These are phyloP conservation scores for Epichloe coenophiala DNA, from an alignment of 2,329 filamentous ascomycete species.

Conservation along the genomic window DNA sequence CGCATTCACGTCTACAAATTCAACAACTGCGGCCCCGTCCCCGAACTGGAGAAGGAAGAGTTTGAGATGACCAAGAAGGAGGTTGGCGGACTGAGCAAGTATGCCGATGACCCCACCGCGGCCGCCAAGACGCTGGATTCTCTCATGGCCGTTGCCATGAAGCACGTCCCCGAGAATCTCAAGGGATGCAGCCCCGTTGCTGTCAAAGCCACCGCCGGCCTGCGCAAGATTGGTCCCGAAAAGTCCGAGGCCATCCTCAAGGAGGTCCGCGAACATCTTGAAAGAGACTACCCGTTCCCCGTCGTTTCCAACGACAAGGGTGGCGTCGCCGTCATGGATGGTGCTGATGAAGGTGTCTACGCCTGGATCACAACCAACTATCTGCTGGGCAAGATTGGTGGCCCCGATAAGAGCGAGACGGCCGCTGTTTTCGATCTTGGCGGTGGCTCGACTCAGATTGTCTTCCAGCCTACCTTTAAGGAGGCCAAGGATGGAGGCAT, in stretches of 20 bases:
- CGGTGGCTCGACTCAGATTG: conserved; percentile 94
- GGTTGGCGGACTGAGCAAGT: conserved; percentile 75
- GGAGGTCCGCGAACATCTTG: conserved; percentile 70
- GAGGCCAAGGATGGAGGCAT: conserved; percentile 59
- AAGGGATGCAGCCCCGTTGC: conserved; percentile 87
- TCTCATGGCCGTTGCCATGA: conserved; percentile 75
- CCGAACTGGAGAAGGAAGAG: conserved; percentile 81
- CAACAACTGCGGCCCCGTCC: conserved; percentile 95
- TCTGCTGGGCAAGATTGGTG: conserved; percentile 91
- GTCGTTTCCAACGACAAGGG: conserved; percentile 75
- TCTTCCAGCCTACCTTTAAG: conserved; percentile 92
- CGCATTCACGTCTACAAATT: conserved; percentile 98
- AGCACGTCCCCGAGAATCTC: conserved; percentile 73
- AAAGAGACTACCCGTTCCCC: conserved; percentile 86
- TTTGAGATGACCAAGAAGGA: conserved; percentile 90
- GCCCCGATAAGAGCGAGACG: conserved; percentile 76
- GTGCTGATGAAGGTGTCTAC: conserved; percentile 91
- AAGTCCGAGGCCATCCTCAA: conserved; percentile 73
- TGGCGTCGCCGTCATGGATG: conserved; percentile 94
- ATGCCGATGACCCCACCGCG: conserved; percentile 69
- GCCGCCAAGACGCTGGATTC: conserved; percentile 83
- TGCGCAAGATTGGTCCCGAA: conserved; percentile 73
- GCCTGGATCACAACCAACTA: conserved; percentile 99
- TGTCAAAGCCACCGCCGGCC: conserved; percentile 94
- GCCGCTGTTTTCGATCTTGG: conserved; percentile 94